Percentiles rank a stretch among this genome's conserved stretches.
These are phyloP conservation scores for Seminavis robusta DNA, from an alignment of 108 stramenopile species.

Conservation along the genomic window DNA sequence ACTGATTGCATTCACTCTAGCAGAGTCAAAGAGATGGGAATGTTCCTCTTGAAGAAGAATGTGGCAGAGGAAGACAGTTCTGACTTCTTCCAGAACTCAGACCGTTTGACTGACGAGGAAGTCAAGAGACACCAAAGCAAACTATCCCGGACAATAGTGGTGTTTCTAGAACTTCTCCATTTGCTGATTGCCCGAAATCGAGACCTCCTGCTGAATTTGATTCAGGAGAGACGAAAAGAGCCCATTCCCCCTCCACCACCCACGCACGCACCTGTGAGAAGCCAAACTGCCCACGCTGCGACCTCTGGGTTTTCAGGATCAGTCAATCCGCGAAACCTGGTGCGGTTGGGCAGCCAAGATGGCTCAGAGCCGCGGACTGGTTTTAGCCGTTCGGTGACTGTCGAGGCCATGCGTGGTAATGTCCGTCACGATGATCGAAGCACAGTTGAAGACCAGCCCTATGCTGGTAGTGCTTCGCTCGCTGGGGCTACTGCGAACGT, in stretches of 20 bases:
- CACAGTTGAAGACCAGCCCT: neutral
- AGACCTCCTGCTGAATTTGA: conserved; percentile 65
- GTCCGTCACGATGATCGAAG: neutral
- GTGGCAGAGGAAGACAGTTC: conserved; percentile 33
- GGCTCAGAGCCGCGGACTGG: too few relatives aligned
- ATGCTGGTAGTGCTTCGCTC: too few relatives aligned
- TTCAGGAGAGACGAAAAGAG: conserved; percentile 62
- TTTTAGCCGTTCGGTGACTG: conserved; percentile 1
- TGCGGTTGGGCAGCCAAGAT: too few relatives aligned
- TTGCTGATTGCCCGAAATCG: conserved; percentile 78
- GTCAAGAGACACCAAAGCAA: conserved; percentile 62
- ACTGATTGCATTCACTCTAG: conserved; percentile 83
- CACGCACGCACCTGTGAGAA: too few relatives aligned
- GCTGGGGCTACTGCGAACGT: conserved; percentile 18
- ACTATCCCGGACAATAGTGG: conserved; percentile 70
- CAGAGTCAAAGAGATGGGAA: conserved; percentile 81
- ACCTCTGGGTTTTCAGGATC: neutral
- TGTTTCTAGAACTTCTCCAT: conserved; percentile 83
- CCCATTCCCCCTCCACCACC: too few relatives aligned
- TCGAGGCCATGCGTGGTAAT: neutral
- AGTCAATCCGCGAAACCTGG: neutral
- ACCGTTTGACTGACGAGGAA: conserved; percentile 63
- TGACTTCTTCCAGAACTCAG: conserved; percentile 43
- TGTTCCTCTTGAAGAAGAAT: conserved; percentile 50
- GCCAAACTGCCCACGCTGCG: too few relatives aligned